Evolutionary conservation across 169 alveolate species (phyloP), one percentile per base, ranked within the genome.

Genomic region (Fabrea salina): DNA sequence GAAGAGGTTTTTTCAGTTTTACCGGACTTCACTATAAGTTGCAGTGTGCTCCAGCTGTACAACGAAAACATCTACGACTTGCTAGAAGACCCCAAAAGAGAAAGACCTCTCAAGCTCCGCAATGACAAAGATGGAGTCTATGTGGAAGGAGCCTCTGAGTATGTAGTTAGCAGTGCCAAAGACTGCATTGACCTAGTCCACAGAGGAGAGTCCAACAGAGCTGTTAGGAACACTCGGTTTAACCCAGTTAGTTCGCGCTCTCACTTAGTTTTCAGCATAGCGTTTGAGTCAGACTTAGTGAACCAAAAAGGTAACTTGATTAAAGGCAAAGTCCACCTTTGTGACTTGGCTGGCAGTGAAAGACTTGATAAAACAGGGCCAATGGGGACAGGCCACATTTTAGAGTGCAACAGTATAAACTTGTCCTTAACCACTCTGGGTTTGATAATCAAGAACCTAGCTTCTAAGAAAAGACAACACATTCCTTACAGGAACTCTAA

Each of bases 201-300:
- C 30, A 72, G 44, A 50, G 80, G 75, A 30, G 80, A 50, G 6
- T 27, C 35, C 13, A 72, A 53, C 68, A 25, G 82, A 54, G 44
- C 70, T 83, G 79, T 86, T 51, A 79, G 94, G 35, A 56, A 87
- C 40, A 88, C 97, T 43, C 79, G 82, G 47, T 87, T 89, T 89
- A 82, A 89, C 61, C 70, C 80, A 57, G 82, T 85, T 50, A 84
- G 94, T 32, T 82, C 91, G 54, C 90, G 99, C 72, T 93, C 97
- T 3, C 98, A 96, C 77, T 89, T 96, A 4, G 86, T 96, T 11
- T 95, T 94, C 75, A 82, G 79, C 94, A 78, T 93, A 53, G 80
- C 37, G 51, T 53, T 86, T 50, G 92, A 86, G 67, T 75, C 58
- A 64, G 84, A 75, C 43, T 74, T 47, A 22, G 84, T 32, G 53